These are phyloP conservation scores for Clonostachys sp. DNA, from an alignment of 2,329 filamentous ascomycete genomes.

Conservation along the genomic window DNA sequence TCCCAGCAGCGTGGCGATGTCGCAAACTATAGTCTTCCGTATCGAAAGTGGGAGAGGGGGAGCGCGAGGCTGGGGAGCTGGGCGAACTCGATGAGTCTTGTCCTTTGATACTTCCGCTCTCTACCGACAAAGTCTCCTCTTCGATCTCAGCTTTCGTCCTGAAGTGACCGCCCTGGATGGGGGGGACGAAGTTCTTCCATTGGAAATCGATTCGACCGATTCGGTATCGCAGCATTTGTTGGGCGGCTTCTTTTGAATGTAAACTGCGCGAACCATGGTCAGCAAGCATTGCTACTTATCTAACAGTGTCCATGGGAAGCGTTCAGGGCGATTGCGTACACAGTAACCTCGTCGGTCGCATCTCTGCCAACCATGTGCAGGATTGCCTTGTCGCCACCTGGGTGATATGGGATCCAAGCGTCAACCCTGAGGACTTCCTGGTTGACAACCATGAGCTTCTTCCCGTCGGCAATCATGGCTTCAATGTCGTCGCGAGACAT, in stretches of 20 bases:
- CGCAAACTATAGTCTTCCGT: slow-evolving; percentile 8
- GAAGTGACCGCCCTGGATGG: slow-evolving; percentile 85
- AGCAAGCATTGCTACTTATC: too few relatives aligned
- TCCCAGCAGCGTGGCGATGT: slow-evolving; percentile 10
- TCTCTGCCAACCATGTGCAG: slow-evolving; percentile 57
- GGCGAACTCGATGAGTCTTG: slow-evolving; percentile 16
- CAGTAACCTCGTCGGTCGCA: slow-evolving; percentile 55
- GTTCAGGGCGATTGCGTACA: slow-evolving; percentile 47
- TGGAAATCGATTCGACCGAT: slow-evolving; percentile 76
- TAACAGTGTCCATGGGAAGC: background rate
- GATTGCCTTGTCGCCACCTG: slow-evolving; percentile 87
- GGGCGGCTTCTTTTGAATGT: slow-evolving; percentile 73
- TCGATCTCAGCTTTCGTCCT: slow-evolving; percentile 34
- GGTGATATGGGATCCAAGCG: slow-evolving; percentile 83
- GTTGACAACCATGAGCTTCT: slow-evolving; percentile 76
- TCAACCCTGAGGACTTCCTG: slow-evolving; percentile 81
- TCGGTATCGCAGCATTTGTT: slow-evolving; percentile 52
- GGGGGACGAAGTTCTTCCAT: slow-evolving; percentile 87
- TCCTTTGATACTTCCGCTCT: slow-evolving; percentile 13
- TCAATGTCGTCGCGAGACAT: slow-evolving; percentile 45
- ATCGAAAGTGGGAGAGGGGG: slow-evolving; percentile 47
- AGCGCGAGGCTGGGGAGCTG: slow-evolving; percentile 48
- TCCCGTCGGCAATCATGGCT: slow-evolving; percentile 76
- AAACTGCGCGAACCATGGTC: slow-evolving; percentile 49
- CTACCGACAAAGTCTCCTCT: background rate